Evolutionary conservation across 1,139 yeast genomes (phyloP), one percentile per base, ranked within the genome.

Genomic region (Lodderomyces pseudojiufengensis): DNA sequence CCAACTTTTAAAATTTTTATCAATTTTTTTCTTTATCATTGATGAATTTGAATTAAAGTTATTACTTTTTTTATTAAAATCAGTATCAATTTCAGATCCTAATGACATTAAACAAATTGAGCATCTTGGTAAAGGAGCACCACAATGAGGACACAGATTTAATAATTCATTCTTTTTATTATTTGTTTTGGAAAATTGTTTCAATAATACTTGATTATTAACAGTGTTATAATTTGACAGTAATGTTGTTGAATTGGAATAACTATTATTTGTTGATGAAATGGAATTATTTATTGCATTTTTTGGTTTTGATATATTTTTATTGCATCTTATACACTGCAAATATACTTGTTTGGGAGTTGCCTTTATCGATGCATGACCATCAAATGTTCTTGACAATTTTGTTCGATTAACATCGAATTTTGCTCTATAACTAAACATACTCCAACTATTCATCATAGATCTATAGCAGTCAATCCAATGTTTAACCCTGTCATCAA

Each of bases 51-150:
- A 18, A 18, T 18, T 18, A 18, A 5, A 5, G 26, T 32, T 23
- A 10, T 15, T 18, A 18, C 5, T 27, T 20, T 29, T 33, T n/a
- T 50, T 55, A 14, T 37, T 38, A 10, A 46, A 34, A 25, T 60
- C 70, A 3, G 51, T 43, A 3, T 84, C 80, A 11, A 80, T 58
- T 1, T 87, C 80, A 0, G 85, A 76, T 0, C 97, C 97, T 42
- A 88, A 63, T 0, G 95, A 80, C 36, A 87, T 63, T 24, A 90
- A 62, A 51, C 97, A 92, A 7, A 92, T 82, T 0, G 96, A 88
- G 57, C 97, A 92, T 43, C 95, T 65, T 0, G 98, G 97, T 25
- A 87, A 68, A n/a, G 94, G 84, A 1, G 86, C 76, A 7, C 94
- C 92, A 62, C 97, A 90, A 49, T 83, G 84, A 0, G 90, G 90